A percentile compares a stretch with the other conserved stretches of the same genome.
phyloP scores from a whole-genome alignment of 176 grass and related monocot species.

The Carex pumila region DNA sequence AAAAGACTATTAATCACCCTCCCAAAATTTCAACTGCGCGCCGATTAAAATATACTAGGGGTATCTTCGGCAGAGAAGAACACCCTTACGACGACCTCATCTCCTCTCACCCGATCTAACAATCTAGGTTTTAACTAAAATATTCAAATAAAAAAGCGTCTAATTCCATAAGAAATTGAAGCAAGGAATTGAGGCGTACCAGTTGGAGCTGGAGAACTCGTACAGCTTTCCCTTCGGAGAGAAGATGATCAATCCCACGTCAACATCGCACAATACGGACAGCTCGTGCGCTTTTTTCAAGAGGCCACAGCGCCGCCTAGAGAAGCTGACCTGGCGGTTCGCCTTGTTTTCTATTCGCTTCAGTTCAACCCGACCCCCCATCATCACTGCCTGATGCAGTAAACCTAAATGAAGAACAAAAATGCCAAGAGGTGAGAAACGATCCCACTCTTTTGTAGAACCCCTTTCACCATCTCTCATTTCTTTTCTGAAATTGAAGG shows the following conservation, averaged over 20 bases:
- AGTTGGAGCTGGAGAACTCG: conserved; percentile 8
- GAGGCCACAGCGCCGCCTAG: background rate
- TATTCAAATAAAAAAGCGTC: too few species aligned
- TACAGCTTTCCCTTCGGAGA: conserved; percentile 18
- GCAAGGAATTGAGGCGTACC: background rate
- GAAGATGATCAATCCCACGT: conserved; percentile 19
- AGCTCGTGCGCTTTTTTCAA: conserved; percentile 28
- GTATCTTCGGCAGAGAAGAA: background rate
- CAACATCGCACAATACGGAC: background rate
- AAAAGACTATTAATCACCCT: background rate
- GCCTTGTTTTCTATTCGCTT: conserved; percentile 26
- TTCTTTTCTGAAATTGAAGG: background rate
- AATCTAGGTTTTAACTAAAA: background rate
- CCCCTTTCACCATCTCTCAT: background rate
- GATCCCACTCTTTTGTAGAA: background rate
- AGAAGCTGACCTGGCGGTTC: conserved; percentile 19
- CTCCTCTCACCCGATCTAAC: background rate
- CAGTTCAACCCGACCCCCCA: conserved; percentile 14
- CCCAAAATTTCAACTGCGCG: too few species aligned
- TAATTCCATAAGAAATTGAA: background rate
- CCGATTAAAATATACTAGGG: too few species aligned
- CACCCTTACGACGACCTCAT: background rate
- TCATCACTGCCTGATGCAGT: background rate
- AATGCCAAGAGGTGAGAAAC: background rate
- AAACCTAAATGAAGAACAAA: background rate